Evolutionary conservation across 768 basidiomycete genomes (phyloP).

Genomic region (Mycena amicta): DNA sequence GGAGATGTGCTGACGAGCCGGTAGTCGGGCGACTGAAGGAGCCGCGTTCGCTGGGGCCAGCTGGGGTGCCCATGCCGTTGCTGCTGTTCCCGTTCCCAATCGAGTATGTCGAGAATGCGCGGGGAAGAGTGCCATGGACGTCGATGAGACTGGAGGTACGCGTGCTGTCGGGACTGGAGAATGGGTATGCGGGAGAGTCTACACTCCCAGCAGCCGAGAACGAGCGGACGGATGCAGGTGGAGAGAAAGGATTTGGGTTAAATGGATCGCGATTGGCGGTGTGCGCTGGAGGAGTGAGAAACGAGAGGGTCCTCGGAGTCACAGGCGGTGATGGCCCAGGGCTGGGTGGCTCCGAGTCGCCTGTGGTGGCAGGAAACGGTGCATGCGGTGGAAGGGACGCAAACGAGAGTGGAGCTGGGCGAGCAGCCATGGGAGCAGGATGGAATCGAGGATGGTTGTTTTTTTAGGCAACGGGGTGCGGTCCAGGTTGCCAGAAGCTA

Average conservation of each 20-base stretch:
- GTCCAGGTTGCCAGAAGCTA: background rate
- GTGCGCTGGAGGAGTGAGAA: slow-evolving; percentile 28
- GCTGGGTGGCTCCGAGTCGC: slow-evolving; percentile 36
- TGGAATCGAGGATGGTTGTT: background rate
- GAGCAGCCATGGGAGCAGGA: background rate
- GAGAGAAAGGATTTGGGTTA: slow-evolving; percentile 50
- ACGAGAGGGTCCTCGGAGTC: slow-evolving; percentile 43
- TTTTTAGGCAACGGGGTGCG: background rate
- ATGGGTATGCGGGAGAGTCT: slow-evolving; percentile 22
- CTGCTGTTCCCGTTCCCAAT: too few species aligned
- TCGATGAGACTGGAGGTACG: slow-evolving; percentile 18
- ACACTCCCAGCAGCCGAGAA: slow-evolving; percentile 35
- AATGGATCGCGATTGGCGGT: slow-evolving; percentile 13
- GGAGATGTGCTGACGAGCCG: slow-evolving; percentile 26
- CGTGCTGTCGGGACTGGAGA: slow-evolving; percentile 14
- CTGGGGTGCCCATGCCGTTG: background rate
- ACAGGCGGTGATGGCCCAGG: slow-evolving; percentile 42
- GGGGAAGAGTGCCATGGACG: slow-evolving; percentile 5
- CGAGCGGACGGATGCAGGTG: slow-evolving; percentile 50
- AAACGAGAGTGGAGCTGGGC: slow-evolving; percentile 18
- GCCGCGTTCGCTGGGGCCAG: background rate
- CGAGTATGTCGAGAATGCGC: slow-evolving; percentile 8
- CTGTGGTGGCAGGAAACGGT: slow-evolving; percentile 24
- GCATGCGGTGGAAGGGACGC: slow-evolving; percentile 15
- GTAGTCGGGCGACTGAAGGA: slow-evolving; percentile 32